phyloP scores from a whole-genome alignment of 257 asterid species.

The Solanum neorickii region DNA sequence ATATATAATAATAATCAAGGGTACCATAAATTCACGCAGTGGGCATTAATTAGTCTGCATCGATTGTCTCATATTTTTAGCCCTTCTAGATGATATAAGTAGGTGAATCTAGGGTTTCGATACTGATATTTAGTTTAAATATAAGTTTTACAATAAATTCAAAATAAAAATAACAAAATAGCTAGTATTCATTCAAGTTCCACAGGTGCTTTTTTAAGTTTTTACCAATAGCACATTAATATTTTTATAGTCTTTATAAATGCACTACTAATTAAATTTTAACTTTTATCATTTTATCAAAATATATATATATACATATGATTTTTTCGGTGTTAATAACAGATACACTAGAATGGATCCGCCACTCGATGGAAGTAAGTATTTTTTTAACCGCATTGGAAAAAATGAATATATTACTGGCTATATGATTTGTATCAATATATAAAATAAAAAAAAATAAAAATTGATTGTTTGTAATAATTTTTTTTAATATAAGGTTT shows the following conservation, averaged over 20 bases:
- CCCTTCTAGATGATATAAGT: background rate
- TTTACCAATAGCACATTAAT: no score
- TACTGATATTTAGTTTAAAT: no score
- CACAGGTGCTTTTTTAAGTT: fast-evolving
- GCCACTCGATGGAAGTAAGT: background rate
- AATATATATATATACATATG: no score
- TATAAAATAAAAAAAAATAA: background rate
- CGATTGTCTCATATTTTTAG: background rate
- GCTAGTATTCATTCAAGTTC: fast-evolving
- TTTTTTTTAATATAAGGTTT: background rate
- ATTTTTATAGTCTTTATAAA: no score
- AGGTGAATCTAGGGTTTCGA: no score
- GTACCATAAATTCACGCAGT: background rate
- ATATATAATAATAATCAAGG: background rate
- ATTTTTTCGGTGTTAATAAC: fast-evolving
- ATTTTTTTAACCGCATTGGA: background rate
- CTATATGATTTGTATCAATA: background rate
- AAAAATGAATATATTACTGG: background rate
- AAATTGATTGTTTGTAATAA: no score
- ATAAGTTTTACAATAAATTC: no score
- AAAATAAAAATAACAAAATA: no score
- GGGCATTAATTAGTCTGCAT: background rate
- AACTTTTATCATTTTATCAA: no score
- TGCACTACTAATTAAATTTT: no score
- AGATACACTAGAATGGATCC: background rate